Base-by-base conservation (phyloP, 306 rosid species). In the Castanea sativa region DNA sequence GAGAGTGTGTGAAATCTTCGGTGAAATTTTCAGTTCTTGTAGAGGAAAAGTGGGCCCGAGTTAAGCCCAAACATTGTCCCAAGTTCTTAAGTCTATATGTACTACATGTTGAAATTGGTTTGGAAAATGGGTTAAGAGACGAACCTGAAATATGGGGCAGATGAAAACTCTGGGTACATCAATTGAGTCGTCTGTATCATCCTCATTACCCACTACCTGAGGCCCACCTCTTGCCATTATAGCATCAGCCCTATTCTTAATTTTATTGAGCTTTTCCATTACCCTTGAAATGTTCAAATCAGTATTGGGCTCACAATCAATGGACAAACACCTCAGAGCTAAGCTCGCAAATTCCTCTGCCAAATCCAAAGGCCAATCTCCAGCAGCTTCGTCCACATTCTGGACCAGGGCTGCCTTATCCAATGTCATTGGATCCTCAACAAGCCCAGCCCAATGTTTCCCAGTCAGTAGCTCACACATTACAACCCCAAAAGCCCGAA, bases 111-210 rank as follows among this genome's bases (percentile, higher is more conserved):
- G 3, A 9, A 64, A 63, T 2, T 14, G 69, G 19, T 23, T 1
- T 23, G 0, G 23, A 1, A 59, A 59, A 49, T 0, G 23, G 32
- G 65, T 18, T 19, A 77, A 32, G 16, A 27, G 57, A 57, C 52
- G 27, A 63, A 94, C 98, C 97, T 90, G 88, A 83, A 80, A 83
- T 11, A 94, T 92, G 23, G 98, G 97, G 75, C 98, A 94, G 38
- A 88, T 75, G 76, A 89, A 89, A 23, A 77, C 81, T 63, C 78
- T 71, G 5, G 98, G 98, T 43, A 89, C 87, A 68, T 90, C 91
- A 29, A 6, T 55, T 0, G 83, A 38, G n/a, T 78, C 80, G 10
- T 80, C 89, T 57, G 68, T 71, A 11, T 85, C 78, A 69, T 38
- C 68, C 29, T 81, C 85, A 21, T 74, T 78, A 58, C 43, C 55